Evolutionary conservation across 768 basidiomycete species (phyloP).

Genomic region (Lactarius psammicola): DNA sequence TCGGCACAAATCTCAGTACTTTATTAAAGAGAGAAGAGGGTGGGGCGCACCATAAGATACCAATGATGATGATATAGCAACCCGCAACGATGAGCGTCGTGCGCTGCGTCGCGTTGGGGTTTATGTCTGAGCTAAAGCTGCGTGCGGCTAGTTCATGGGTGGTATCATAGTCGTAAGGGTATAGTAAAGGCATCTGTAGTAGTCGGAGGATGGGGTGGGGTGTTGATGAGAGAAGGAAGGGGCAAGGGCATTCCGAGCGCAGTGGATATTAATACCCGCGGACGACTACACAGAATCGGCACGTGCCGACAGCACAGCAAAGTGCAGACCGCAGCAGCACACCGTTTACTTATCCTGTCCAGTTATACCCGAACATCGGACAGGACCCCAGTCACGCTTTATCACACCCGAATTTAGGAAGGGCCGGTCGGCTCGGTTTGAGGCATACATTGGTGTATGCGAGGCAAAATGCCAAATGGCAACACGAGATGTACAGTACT

Average conservation of each 20-base stretch:
- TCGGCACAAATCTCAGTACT: neutral
- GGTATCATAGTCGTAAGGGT: constrained; percentile 1
- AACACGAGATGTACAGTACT: no score
- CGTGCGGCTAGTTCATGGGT: constrained; percentile 28
- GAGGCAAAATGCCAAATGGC: no score
- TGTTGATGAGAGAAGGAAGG: neutral
- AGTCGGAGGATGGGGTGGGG: neutral
- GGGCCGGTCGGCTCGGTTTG: no score
- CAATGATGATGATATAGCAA: constrained; percentile 69
- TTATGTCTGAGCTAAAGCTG: constrained; percentile 38
- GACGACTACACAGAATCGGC: neutral
- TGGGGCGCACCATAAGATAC: constrained; percentile 67
- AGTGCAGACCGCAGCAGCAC: constrained; percentile 3
- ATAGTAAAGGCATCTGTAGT: constrained; percentile 26
- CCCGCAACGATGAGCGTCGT: constrained; percentile 80
- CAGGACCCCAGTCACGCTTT: no score
- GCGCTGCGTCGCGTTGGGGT: constrained; percentile 69
- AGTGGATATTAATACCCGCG: neutral
- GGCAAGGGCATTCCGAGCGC: neutral
- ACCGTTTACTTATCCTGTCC: neutral
- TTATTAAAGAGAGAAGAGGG: neutral
- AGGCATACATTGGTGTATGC: no score
- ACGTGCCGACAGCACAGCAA: constrained; percentile 2
- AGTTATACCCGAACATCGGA: no score
- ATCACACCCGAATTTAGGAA: no score